A percentile compares a stretch with the other conserved stretches of the same genome.
These are phyloP conservation scores for Plasmodium coatneyi DNA, from an alignment of 169 alveolate genomes.

Conservation along the genomic window DNA sequence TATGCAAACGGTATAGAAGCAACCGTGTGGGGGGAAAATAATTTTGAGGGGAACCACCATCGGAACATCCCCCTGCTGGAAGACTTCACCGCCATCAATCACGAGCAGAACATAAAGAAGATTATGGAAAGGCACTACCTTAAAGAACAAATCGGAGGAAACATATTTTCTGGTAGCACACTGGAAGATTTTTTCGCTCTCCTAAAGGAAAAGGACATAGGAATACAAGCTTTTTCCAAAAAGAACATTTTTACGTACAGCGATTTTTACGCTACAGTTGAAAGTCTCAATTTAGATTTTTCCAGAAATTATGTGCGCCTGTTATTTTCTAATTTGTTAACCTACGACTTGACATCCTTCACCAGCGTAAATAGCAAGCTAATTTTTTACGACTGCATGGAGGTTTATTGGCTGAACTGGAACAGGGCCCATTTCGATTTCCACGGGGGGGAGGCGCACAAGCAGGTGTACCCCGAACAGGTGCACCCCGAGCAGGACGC, in stretches of 20 bases:
- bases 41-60: background rate
- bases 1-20: background rate
- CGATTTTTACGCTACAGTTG: constrained; percentile 41
- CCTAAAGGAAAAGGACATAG: constrained; percentile 50
- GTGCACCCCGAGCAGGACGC: background rate
- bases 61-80: background rate
- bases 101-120: constrained; percentile 3
- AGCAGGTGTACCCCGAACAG: no score
- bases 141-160: constrained; percentile 11
- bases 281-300: constrained; percentile 13
- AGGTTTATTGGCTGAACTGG: constrained; percentile 42
- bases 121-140: constrained; percentile 5
- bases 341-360: constrained; percentile 51
- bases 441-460: background rate
- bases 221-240: constrained; percentile 21
- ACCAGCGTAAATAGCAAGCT: constrained; percentile 42
- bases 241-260: constrained; percentile 25
- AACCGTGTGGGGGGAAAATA: background rate
- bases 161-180: constrained; percentile 46
- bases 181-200: constrained; percentile 24
- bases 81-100: background rate
- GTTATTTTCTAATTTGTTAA: constrained; percentile 32
- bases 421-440: constrained; percentile 36
- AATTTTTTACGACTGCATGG: constrained; percentile 50
- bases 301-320: constrained; percentile 42